Base-by-base conservation (phyloP, 345 rosid genomes). In the Excoecaria agallocha region DNA sequence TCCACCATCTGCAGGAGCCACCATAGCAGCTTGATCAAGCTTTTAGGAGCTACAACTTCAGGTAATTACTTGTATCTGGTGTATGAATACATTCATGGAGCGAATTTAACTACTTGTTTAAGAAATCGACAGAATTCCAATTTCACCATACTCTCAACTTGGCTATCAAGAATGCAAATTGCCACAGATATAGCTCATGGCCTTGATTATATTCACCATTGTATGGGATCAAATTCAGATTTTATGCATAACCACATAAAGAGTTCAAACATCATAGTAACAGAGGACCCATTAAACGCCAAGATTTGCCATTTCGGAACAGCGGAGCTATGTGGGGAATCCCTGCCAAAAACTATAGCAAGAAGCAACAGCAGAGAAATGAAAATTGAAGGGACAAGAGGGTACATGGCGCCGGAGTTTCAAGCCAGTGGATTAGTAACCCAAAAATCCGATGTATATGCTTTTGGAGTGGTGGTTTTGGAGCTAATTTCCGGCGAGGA, bases 21-120 rank as follows among this genome's bases (percentile, higher is more conserved):
- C 78, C 96, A 93, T 75, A 80, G 80, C 13, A 90, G 94, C 75
- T 82, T 95, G 45, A 74, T 84, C 62, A 90, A 79, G 62, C 89
- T 95, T 12, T 86, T 88, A 35, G 99, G 99, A 3, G 96, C 90
- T 0, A 79, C 98, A 25, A 74, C 83, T 6, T 88, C 97, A 22
- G 83, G 83, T 37, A 39, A 55, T 43, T 73, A 63, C 30, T 16
- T 80, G 0, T 80, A 76, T 57, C 71, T 76, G 5, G 80, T 73
- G 8, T 80, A 76, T 49, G 83, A 80, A 20, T 80, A 52, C 12
- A 65, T 76, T 24, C 38, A 52, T 6, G 83, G 80, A 15, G 71
- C 74, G 38, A 68, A 72, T 68, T 73, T 80, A 46, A 60, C 77
- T 72, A 49, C 69, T 63, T 80, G 83, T 76, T 71, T 80, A 0